Conservation (phyloP, 345 rosid species). For the Capsella bursapastoris region DNA sequence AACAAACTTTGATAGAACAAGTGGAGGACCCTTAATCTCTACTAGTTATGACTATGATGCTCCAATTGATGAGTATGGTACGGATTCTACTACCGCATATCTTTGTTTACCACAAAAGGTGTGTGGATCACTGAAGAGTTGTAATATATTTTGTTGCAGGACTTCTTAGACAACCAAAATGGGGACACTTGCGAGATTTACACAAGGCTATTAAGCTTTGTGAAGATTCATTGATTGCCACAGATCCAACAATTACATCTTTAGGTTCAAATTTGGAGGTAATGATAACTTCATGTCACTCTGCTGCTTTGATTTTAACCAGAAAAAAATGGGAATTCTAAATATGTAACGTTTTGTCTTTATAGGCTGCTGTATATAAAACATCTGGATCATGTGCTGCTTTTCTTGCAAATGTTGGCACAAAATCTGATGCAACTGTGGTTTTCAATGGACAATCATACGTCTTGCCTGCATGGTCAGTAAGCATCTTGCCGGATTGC, state of each 20-base stretch:
- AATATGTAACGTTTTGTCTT: conserved; percentile 6
- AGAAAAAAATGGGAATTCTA: background rate
- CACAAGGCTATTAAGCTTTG: conserved; percentile 95
- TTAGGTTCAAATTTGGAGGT: conserved; percentile 85
- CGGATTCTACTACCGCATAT: conserved; percentile 8
- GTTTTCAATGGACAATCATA: conserved; percentile 75
- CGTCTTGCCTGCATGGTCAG: conserved; percentile 91
- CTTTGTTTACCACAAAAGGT: background rate
- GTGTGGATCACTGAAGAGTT: background rate
- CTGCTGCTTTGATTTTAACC: background rate
- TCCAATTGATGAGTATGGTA: conserved; percentile 97
- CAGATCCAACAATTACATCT: conserved; percentile 74
- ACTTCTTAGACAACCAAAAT: conserved; percentile 85
- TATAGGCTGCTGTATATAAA: conserved; percentile 80
- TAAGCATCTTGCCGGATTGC: conserved; percentile 97
- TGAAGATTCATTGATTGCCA: conserved; percentile 68
- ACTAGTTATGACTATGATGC: conserved; percentile 99
- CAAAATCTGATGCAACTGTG: conserved; percentile 63
- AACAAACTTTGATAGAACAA: conserved; percentile 78
- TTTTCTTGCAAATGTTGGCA: conserved; percentile 79
- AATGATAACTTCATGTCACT: conserved; percentile 11
- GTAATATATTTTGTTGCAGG: conserved; percentile 51
- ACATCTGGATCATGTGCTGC: conserved; percentile 79
- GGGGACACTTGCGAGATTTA: conserved; percentile 90
- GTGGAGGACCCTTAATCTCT: conserved; percentile 93